phyloP scores from a whole-genome alignment of 2,329 filamentous ascomycete species.

The Septoria petroselini region DNA sequence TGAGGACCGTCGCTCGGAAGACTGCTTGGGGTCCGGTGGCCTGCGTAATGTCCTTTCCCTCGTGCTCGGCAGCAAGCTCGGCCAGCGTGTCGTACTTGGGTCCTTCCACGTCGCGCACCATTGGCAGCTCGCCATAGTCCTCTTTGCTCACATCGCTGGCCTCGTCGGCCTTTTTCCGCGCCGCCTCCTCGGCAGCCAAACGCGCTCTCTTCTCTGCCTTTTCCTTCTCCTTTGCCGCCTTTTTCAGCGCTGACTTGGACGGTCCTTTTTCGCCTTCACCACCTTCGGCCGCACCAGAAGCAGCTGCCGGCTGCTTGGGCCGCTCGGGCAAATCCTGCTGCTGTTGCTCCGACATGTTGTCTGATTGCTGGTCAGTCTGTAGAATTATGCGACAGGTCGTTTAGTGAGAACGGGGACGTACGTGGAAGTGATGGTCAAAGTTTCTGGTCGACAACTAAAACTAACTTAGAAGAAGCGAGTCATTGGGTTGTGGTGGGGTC shows the following conservation, averaged over 20 bases:
- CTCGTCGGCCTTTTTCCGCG: constrained; percentile 64
- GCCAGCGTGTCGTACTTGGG: constrained; percentile 59
- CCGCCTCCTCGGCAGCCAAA: constrained; percentile 66
- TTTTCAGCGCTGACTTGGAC: constrained; percentile 80
- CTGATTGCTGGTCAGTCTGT: background rate
- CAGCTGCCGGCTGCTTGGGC: constrained; percentile 28
- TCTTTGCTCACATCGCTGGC: constrained; percentile 65
- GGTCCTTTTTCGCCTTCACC: constrained; percentile 45
- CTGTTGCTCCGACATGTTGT: constrained; percentile 10
- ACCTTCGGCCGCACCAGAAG: constrained; percentile 27
- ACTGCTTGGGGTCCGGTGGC: constrained; percentile 56
- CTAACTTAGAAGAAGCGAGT: no score
- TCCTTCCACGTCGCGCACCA: constrained; percentile 45
- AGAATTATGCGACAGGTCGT: no score
- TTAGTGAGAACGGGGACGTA: no score
- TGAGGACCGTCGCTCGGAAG: constrained; percentile 79
- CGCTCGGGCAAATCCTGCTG: constrained; percentile 32
- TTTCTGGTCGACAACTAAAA: no score
- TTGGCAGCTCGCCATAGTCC: constrained; percentile 72
- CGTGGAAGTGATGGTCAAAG: no score
- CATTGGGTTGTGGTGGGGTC: no score
- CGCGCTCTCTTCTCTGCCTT: constrained; percentile 68
- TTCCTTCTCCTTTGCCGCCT: constrained; percentile 85
- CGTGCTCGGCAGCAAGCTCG: constrained; percentile 59
- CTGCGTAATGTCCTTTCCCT: constrained; percentile 38